Percentiles rank a stretch among this genome's conserved stretches.
Conservation (phyloP, 2,329 filamentous ascomycete species). For the Fusarium chaquense region DNA sequence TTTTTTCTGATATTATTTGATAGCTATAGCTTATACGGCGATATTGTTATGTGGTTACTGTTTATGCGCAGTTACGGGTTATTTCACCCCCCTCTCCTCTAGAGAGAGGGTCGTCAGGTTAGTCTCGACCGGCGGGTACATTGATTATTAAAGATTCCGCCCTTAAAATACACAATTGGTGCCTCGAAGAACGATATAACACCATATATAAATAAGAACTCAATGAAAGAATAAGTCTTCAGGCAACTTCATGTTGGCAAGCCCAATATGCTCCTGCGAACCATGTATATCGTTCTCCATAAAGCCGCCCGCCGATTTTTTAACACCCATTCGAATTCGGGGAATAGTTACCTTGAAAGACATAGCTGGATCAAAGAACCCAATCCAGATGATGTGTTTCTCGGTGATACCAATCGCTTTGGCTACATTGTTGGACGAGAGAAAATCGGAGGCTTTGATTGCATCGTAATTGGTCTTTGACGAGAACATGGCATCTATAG, state of each 20-base stretch:
- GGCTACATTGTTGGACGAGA: conserved; percentile 25
- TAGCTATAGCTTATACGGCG: no score
- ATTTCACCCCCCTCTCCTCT: no score
- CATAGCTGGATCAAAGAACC: conserved; percentile 59
- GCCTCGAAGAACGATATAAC: no score
- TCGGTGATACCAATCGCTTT: conserved; percentile 42
- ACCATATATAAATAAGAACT: no score
- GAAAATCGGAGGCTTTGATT: conserved; percentile 23
- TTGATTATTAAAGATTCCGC: no score
- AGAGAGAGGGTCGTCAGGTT: no score
- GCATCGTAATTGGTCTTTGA: conserved; percentile 49
- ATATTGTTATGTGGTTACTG: no score
- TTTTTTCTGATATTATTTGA: no score
- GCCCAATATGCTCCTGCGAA: conserved; percentile 38
- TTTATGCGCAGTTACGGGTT: no score
- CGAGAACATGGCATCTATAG: conserved; percentile 64
- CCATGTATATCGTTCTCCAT: conserved; percentile 45
- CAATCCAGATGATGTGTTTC: conserved; percentile 53
- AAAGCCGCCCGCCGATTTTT: conserved; percentile 35
- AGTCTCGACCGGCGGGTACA: no score
- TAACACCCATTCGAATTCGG: conserved; percentile 19
- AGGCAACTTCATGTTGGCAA: conserved; percentile 28
- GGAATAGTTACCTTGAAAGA: conserved; percentile 57
- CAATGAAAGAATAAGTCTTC: background rate
- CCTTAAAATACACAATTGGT: no score